Conservation (phyloP, 2,329 filamentous ascomycete species). For the Dactylella cylindrospora region DNA sequence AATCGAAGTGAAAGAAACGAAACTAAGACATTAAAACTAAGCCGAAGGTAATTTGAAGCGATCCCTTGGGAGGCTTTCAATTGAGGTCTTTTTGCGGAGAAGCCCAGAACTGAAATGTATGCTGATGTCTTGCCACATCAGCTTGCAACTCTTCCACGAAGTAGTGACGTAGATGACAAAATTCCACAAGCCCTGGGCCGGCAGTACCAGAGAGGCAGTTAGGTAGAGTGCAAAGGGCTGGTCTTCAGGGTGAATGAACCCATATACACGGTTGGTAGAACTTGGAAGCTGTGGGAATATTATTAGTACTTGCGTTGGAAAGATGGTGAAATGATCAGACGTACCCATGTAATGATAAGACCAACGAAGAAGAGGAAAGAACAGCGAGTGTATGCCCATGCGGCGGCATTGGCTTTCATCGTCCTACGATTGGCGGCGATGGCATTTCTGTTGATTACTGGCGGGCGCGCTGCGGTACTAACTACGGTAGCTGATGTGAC, state of each 20-base stretch:
- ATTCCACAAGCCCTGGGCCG: slow-evolving; percentile 84
- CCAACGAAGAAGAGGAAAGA: slow-evolving; percentile 71
- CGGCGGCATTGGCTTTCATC: slow-evolving; percentile 63
- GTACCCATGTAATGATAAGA: slow-evolving; percentile 68
- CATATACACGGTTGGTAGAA: slow-evolving; percentile 74
- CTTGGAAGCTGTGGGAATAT: slow-evolving; percentile 60
- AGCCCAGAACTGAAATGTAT: slow-evolving; percentile 23
- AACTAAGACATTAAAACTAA: slow-evolving; percentile 5
- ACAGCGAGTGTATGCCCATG: slow-evolving; percentile 70
- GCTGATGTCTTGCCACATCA: slow-evolving; percentile 54
- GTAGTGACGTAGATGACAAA: slow-evolving; percentile 73
- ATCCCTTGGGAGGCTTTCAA: slow-evolving; percentile 29
- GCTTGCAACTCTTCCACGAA: slow-evolving; percentile 65
- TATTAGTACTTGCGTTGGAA: slow-evolving; percentile 16
- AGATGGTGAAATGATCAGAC: slow-evolving; percentile 2
- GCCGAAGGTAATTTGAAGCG: slow-evolving; percentile 16
- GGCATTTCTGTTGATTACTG: slow-evolving; percentile 45
- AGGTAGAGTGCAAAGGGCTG: slow-evolving; percentile 65
- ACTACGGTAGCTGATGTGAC: slow-evolving; percentile 5
- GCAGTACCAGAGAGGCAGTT: slow-evolving; percentile 71
- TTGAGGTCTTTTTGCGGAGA: slow-evolving; percentile 26
- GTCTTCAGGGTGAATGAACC: slow-evolving; percentile 61
- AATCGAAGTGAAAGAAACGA: not conserved
- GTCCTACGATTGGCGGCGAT: slow-evolving; percentile 51
- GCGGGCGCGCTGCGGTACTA: slow-evolving; percentile 41